A percentile compares a stretch with the other conserved stretches of the same genome.
phyloP scores from a whole-genome alignment of 352 stramenopile species.

The Globisporangium alternatum region DNA sequence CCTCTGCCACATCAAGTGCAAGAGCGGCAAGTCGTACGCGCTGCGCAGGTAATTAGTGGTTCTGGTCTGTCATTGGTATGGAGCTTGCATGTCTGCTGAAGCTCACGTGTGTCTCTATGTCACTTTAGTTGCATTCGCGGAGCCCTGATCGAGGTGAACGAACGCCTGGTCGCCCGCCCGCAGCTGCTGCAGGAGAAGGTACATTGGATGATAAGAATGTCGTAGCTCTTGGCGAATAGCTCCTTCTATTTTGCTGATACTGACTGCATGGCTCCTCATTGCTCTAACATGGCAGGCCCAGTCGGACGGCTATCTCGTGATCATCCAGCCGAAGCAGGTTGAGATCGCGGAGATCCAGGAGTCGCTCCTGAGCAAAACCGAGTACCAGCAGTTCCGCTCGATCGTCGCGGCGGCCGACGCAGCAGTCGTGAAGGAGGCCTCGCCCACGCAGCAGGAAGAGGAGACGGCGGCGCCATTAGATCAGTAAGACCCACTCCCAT shows the following conservation, averaged over 20 bases:
- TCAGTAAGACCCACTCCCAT: constrained; percentile 11
- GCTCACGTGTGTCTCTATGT: neutral
- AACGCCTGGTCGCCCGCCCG: constrained; percentile 51
- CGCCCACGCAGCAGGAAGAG: constrained; percentile 2
- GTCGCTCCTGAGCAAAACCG: constrained; percentile 72
- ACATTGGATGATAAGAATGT: neutral
- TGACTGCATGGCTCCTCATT: neutral
- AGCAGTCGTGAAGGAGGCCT: neutral
- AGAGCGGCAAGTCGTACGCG: constrained; percentile 53
- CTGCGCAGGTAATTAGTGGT: constrained; percentile 39
- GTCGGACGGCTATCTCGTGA: constrained; percentile 76
- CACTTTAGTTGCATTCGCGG: constrained; percentile 69
- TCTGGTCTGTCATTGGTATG: neutral
- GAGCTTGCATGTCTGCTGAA: neutral
- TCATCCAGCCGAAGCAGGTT: constrained; percentile 78
- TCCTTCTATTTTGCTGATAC: neutral
- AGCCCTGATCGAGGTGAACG: constrained; percentile 78
- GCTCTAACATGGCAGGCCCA: constrained; percentile 28
- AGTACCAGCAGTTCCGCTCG: constrained; percentile 70
- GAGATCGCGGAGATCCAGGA: constrained; percentile 81
- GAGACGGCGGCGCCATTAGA: constrained; percentile 6
- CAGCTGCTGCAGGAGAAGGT: constrained; percentile 58
- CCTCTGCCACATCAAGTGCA: constrained; percentile 63
- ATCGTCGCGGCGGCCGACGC: constrained; percentile 21
- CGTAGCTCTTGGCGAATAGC: neutral